phyloP scores from a whole-genome alignment of 768 basidiomycete genomes.

The Lepiota venenata region DNA sequence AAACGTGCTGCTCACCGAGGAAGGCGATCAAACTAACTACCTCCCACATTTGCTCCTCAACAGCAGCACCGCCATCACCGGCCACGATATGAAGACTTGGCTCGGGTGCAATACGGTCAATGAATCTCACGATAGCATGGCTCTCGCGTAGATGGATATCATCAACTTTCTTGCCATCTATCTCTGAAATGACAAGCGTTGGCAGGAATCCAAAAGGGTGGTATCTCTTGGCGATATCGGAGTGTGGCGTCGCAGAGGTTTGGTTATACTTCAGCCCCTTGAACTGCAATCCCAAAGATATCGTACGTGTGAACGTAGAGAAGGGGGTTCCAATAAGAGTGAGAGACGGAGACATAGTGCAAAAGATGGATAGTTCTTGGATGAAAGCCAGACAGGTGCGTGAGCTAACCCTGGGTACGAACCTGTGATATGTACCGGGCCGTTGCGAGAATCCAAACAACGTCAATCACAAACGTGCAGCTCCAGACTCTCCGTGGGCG shows the following conservation, averaged over 20 bases:
- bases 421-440: no score
- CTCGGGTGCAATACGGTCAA: slow-evolving; percentile 26
- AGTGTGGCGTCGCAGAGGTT: slow-evolving; percentile 19
- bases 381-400: not conserved
- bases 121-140: slow-evolving; percentile 29
- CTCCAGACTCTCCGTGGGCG: no score
- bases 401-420: not conserved
- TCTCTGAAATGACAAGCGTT: slow-evolving; percentile 25
- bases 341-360: slow-evolving; percentile 13
- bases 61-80: slow-evolving; percentile 12
- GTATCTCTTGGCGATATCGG: slow-evolving; percentile 17
- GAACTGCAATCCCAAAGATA: slow-evolving; percentile 26
- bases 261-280: slow-evolving; percentile 25
- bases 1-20: slow-evolving; percentile 20
- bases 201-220: slow-evolving; percentile 32
- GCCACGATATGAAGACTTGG: slow-evolving; percentile 23
- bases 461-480: not conserved
- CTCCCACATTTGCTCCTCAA: slow-evolving; percentile 33
- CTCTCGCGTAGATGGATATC: slow-evolving; percentile 26
- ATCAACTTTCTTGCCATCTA: slow-evolving; percentile 18
- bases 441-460: not conserved
- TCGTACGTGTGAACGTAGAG: slow-evolving; percentile 32
- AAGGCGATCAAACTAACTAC: slow-evolving; percentile 26
- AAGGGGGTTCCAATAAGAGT: slow-evolving; percentile 30
- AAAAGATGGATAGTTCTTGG: not conserved